phyloP scores from a whole-genome alignment of 192 early-diverging fungal species.

The Helicostylum pulchrum region DNA sequence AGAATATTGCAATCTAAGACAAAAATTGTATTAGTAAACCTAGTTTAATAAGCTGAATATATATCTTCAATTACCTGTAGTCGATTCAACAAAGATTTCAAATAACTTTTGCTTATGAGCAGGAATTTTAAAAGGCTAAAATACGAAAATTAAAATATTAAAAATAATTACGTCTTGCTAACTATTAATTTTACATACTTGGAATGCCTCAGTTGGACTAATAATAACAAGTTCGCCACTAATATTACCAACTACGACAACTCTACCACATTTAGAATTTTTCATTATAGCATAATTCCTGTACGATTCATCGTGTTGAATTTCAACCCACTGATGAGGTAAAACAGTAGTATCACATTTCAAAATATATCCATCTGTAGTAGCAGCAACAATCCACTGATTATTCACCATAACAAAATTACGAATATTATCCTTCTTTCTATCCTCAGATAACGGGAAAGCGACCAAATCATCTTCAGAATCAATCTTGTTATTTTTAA shows the following conservation, averaged over 20 bases:
- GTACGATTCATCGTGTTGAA: background rate
- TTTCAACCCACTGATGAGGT: background rate
- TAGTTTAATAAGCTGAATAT: no score
- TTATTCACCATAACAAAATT: slow-evolving; percentile 44
- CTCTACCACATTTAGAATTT: slow-evolving; percentile 46
- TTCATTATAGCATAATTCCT: slow-evolving; percentile 50
- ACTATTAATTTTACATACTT: slow-evolving; percentile 1
- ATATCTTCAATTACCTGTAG: slow-evolving; percentile 3
- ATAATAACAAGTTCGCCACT: slow-evolving; percentile 51
- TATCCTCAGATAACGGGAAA: slow-evolving; percentile 20
- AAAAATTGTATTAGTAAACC: no score
- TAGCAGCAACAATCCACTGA: slow-evolving; percentile 32
- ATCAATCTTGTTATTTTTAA: slow-evolving; percentile 54
- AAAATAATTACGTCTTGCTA: background rate
- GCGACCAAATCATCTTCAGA: slow-evolving; percentile 32
- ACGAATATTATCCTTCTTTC: slow-evolving; percentile 39
- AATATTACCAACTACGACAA: slow-evolving; percentile 53
- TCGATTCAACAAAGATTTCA: slow-evolving; percentile 35
- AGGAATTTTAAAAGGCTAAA: slow-evolving; percentile 36
- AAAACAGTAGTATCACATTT: background rate
- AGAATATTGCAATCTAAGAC: slow-evolving; percentile 8
- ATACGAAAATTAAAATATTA: background rate
- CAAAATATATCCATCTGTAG: slow-evolving; percentile 40
- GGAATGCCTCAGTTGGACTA: slow-evolving; percentile 44
- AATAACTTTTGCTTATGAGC: slow-evolving; percentile 45